phyloP scores from a whole-genome alignment of 805 yeast genomes.

The Cyberlindnera saturnus region DNA sequence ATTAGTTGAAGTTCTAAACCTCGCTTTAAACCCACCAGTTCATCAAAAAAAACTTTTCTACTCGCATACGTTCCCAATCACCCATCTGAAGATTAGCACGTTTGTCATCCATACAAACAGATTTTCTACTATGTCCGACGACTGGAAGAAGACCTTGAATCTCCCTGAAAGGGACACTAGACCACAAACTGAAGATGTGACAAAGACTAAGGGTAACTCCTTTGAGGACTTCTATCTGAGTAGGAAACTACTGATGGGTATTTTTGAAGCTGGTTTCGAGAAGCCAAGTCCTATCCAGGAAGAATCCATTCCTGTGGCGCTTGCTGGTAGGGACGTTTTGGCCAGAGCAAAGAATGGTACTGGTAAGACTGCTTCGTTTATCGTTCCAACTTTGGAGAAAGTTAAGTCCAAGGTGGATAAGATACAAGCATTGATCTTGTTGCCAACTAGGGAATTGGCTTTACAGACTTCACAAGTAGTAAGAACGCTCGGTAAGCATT shows the following conservation, averaged over 20 bases:
- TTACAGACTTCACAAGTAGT: slow-evolving; percentile 97
- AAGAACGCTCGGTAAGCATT: slow-evolving; percentile 89
- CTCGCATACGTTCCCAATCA: neutral
- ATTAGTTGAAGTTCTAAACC: neutral
- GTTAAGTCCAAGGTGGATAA: slow-evolving; percentile 77
- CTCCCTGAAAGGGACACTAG: slow-evolving; percentile 84
- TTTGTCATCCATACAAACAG: too few relatives aligned
- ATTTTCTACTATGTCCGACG: slow-evolving; percentile 32
- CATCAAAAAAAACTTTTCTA: neutral
- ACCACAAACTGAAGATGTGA: slow-evolving; percentile 95
- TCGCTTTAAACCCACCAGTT: neutral
- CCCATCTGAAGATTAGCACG: too few relatives aligned
- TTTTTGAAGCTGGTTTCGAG: slow-evolving; percentile 97
- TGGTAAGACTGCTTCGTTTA: slow-evolving; percentile 97
- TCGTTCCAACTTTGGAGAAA: slow-evolving; percentile 87
- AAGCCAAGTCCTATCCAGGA: slow-evolving; percentile 98
- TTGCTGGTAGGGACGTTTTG: slow-evolving; percentile 90
- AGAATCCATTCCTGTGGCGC: slow-evolving; percentile 92
- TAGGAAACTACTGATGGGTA: slow-evolving; percentile 95
- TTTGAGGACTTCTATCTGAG: slow-evolving; percentile 91
- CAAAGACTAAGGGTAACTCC: slow-evolving; percentile 80
- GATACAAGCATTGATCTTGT: slow-evolving; percentile 88
- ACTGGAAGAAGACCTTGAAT: slow-evolving; percentile 73
- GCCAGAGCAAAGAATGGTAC: slow-evolving; percentile 99
- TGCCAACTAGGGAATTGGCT: slow-evolving; percentile 97